Evolutionary conservation across 352 stramenopile species (phyloP), one percentile per base, ranked within the genome.

Genomic region (Vaucheria bursata): DNA sequence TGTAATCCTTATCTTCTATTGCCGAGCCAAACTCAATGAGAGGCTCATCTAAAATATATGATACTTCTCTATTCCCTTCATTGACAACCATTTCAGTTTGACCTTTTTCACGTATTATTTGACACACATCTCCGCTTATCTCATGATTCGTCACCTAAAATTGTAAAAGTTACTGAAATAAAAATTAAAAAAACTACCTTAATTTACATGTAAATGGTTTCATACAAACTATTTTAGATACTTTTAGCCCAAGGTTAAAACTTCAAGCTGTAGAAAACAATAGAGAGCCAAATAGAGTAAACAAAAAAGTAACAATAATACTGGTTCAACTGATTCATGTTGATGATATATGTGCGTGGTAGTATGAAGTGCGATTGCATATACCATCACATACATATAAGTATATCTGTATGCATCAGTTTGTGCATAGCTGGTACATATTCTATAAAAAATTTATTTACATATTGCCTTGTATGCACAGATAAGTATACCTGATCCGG

Each of bases 111-210:
- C 93, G 88, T 84, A 96, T 91, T 75, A 97, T 97, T 74, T 96
- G 91, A 82, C 97, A 91, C 7, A 97, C 91, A 33, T 97, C 92
- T 39, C 93, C 93, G 75, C 96, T 95, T 83, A 97, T 96, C 81
- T 95, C 88, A 76, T 95, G 93, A 69, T 93, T 93, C 1, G 92
- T 97, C 2, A 94, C 89, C 73, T 78, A n/a, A 59, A 5, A 18
- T 18, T 59, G 18, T 18, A 59, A 18, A 18, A 18, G 45, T 59
- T 59, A 18, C 18, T 59, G 18, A 18, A 59, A 18, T 59, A 18
- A 59, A 18, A 59, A n/a, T n/a, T n/a, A n/a, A n/a, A n/a, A n/a
- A n/a, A n/a, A n/a, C n/a, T n/a, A n/a, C n/a, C n/a, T n/a, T n/a
- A n/a, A n/a, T n/a, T n/a, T n/a, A n/a, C n/a, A n/a, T n/a, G n/a